Base-by-base conservation (phyloP, 192 early-diverging fungal genomes). In the Coemansia sp. region DNA sequence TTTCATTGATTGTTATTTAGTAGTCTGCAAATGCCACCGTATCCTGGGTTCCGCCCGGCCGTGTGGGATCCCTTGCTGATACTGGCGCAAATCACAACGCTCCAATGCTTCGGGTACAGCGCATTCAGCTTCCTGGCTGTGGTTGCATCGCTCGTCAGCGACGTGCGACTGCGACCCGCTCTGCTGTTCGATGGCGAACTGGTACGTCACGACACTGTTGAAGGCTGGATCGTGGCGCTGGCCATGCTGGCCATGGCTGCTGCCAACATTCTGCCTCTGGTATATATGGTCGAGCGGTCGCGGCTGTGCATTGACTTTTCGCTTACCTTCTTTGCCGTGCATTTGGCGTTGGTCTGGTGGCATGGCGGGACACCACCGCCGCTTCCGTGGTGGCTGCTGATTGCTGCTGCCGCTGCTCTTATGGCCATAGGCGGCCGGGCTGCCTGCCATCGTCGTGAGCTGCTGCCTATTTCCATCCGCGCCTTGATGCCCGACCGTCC, bases 31-130 rank as follows among this genome's bases (percentile, higher is more conserved):
- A 60, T 60, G 60, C 14, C 66, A 18, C 60, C 48, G 26, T 70
- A 62, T 54, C 65, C 73, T 53, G 59, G 63, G 32, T 80, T 76
- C 52, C 69, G 73, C 65, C 59, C 49, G 48, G 55, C 62, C 18
- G 53, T 52, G 34, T 83, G 77, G 76, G 82, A 83, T 28, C 82
- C 82, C 6, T 21, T 83, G 18, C 53, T 83, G 22, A 83, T 83
- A 25, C 32, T 83, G 7, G 56, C 76, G 26, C 82, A 83, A 67
- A 83, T 83, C 58, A 56, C 64, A 14, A 66, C 69, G 0, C 47
- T 83, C n/a, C 82, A 83, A 54, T 69, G 77, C 34, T 72, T 73
- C 19, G 74, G 67, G 52, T 83, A 83, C 67, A 64, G 65, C 62
- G 50, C 68, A 1, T 67, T 76, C 47, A 52, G 67, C 25, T 49